Base-by-base conservation (phyloP, 768 basidiomycete genomes). In the Strobilomyces echinocephalus region DNA sequence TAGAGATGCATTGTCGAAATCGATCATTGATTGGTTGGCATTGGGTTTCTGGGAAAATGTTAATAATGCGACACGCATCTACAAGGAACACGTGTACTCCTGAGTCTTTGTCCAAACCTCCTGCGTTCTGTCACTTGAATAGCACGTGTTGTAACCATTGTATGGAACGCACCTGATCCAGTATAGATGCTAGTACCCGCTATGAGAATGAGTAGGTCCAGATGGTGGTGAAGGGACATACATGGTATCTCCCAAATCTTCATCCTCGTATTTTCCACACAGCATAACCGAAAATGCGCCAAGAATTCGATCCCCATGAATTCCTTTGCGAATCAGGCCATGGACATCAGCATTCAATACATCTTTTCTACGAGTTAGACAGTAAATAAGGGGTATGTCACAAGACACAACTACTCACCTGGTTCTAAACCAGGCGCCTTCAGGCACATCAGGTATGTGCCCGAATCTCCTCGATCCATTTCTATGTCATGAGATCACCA, bases 261-360 rank as follows among this genome's bases (percentile, higher is more conserved):
- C 12, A 50, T 77, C 76, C 43, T 73, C 69, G 41, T 77, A 77
- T 10, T 72, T 71, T n/a, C 60, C 67, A 30, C 75, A 74, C 18
- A 77, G 31, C 10, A 75, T 74, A 28, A 77, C 67, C 15, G 76
- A 77, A 51, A 62, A 76, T 14, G 73, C 73, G 2, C 70, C 70
- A 8, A 66, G 62, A 1, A 10, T 2, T 30, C 4, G 57, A 31
- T 66, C 63, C 1, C 76, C 75, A 16, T 72, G 71, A 10, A 78
- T 78, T 4, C 76, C 76, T 12, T 64, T 70, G 45, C 68, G 63
- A 1, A 26, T 40, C 2, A 50, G 67, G 5, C 59, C 66, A 53
- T 77, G 76, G 1, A 75, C 67, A 0, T 71, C 72, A 26, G 67
- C 56, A 31, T 20, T 36, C n/a, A 56, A 48, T 4, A 72, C 56